Conservation (phyloP, 164 flowering plant species). For the Santalum album region DNA sequence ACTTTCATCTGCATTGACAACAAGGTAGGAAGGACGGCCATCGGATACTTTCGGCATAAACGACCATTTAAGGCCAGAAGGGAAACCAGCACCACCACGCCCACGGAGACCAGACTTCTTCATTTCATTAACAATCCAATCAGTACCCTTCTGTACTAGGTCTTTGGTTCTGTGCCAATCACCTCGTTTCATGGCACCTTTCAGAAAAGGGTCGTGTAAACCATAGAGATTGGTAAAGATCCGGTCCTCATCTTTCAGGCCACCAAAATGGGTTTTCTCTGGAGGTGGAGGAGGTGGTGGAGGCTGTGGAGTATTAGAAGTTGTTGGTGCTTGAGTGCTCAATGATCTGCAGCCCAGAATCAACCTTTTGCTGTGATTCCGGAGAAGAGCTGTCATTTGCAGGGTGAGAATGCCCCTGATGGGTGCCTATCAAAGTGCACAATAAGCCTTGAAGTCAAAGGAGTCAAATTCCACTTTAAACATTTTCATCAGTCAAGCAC, state of each 20-base stretch:
- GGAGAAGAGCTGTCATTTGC: constrained; percentile 29
- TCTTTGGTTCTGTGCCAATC: constrained; percentile 96
- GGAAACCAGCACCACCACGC: constrained; percentile 99
- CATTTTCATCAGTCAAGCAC: too few species aligned
- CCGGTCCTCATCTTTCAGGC: constrained; percentile 90
- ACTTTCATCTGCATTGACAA: constrained; percentile 99
- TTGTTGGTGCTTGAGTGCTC: constrained; percentile 67
- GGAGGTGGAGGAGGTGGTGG: constrained; percentile 96
- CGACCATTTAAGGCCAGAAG: constrained; percentile 97
- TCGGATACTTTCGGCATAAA: constrained; percentile 97
- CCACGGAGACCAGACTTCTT: constrained; percentile 96
- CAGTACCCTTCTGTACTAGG: constrained; percentile 80
- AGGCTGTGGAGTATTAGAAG: constrained; percentile 65
- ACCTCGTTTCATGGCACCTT: constrained; percentile 95
- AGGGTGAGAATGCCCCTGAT: constrained; percentile 54
- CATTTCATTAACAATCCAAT: constrained; percentile 94
- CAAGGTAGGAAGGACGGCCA: constrained; percentile 96
- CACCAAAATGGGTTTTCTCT: constrained; percentile 96
- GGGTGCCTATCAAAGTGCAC: constrained; percentile 40
- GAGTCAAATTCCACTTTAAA: too few species aligned
- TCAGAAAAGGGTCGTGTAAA: constrained; percentile 82
- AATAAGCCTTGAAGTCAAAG: background rate
- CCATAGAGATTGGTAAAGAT: constrained; percentile 94
- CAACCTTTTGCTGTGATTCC: constrained; percentile 25
- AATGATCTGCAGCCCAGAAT: constrained; percentile 38